These are phyloP conservation scores for Tolypocladium ophioglossoides DNA, from an alignment of 2,329 filamentous ascomycete species.

Conservation along the genomic window DNA sequence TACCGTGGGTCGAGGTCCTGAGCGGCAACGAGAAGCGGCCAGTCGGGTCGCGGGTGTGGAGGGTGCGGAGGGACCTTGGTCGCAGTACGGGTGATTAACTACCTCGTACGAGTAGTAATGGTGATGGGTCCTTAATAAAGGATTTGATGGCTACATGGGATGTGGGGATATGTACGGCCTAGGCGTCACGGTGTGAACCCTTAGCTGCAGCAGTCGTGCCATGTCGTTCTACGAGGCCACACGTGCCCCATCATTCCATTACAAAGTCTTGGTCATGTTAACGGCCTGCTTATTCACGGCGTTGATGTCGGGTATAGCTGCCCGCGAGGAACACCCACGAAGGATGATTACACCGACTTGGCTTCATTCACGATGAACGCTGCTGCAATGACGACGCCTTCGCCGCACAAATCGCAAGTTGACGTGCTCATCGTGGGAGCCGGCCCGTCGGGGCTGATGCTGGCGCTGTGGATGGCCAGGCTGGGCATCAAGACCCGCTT, in stretches of 20 bases:
- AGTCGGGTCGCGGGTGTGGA: slow-evolving; percentile 50
- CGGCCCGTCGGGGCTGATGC: slow-evolving; percentile 31
- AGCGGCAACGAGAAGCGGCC: slow-evolving; percentile 44
- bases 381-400: background rate
- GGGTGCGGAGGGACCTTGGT: slow-evolving; percentile 53
- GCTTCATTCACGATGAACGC: background rate
- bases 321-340: background rate
- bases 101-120: background rate
- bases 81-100: slow-evolving; percentile 19
- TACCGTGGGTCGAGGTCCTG: slow-evolving; percentile 51
- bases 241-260: background rate
- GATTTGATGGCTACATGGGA: background rate
- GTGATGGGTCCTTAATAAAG: background rate
- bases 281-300: background rate
- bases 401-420: slow-evolving; percentile 10
- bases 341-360: background rate
- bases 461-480: slow-evolving; percentile 30
- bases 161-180: background rate
- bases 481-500: slow-evolving; percentile 30
- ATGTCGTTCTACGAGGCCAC: background rate
- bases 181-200: background rate
- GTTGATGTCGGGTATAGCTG: too few relatives aligned
- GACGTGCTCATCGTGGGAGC: slow-evolving; percentile 30
- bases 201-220: background rate
- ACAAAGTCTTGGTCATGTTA: background rate